Percentiles rank a stretch among this genome's conserved stretches.
These are phyloP conservation scores for Dryadomyces quercus-mongolicae DNA, from an alignment of 2,329 filamentous ascomycete species.

Conservation along the genomic window DNA sequence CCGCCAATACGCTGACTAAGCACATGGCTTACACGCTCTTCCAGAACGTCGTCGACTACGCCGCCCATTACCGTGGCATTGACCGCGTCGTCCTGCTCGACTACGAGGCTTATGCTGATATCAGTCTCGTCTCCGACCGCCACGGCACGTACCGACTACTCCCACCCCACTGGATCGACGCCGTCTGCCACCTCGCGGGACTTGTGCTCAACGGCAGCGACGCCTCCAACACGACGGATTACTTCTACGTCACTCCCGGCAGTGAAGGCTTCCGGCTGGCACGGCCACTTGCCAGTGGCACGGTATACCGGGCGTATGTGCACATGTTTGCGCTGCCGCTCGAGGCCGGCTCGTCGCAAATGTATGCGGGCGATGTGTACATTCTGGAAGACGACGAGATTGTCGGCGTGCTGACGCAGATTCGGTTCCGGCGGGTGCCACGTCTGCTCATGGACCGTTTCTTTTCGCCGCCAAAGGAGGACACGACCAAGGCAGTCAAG, in stretches of 20 bases:
- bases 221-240: not conserved
- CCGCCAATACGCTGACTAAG: too few relatives aligned
- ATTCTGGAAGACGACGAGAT: not conserved
- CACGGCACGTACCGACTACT: not conserved
- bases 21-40: too few relatives aligned
- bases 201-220: not conserved
- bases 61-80: not conserved
- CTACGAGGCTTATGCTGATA: not conserved
- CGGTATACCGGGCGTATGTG: not conserved
- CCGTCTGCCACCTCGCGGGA: not conserved
- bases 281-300: not conserved
- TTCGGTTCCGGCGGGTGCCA: not conserved
- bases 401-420: not conserved
- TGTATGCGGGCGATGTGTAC: not conserved
- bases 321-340: not conserved
- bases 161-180: not conserved
- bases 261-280: not conserved
- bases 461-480: too few relatives aligned
- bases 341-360: not conserved
- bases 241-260: not conserved
- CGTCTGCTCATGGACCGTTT: too few relatives aligned
- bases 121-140: not conserved
- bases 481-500: too few relatives aligned
- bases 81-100: not conserved
- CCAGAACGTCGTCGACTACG: too few relatives aligned